phyloP scores from a whole-genome alignment of 2,329 filamentous ascomycete genomes.

The Pseudonectria buxi region DNA sequence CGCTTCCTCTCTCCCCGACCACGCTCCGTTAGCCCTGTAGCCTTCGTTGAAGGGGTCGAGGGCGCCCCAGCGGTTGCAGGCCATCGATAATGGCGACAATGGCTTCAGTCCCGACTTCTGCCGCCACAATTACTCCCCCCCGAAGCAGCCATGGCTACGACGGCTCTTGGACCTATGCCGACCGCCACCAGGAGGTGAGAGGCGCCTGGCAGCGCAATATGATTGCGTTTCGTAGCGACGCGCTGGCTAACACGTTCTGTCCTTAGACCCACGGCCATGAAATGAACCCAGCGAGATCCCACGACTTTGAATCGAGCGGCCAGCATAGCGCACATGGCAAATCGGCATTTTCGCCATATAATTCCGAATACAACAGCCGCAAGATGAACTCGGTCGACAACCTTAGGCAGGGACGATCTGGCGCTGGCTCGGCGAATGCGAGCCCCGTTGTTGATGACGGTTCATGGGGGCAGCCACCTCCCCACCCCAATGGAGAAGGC shows the following conservation, averaged over 20 bases:
- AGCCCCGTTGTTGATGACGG: slow-evolving; percentile 16
- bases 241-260: slow-evolving; percentile 9
- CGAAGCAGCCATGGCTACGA: slow-evolving; percentile 43
- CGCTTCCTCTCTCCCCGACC: not conserved
- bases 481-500: slow-evolving; percentile 19
- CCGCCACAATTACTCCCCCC: slow-evolving; percentile 41
- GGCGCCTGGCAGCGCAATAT: not conserved
- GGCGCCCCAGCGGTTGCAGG: slow-evolving; percentile 16
- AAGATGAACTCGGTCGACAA: slow-evolving; percentile 33
- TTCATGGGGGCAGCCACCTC: slow-evolving; percentile 8
- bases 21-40: slow-evolving; percentile 1
- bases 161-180: slow-evolving; percentile 36
- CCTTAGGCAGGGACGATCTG: slow-evolving; percentile 19
- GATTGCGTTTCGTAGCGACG: not conserved
- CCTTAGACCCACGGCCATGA: slow-evolving; percentile 16
- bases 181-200: slow-evolving; percentile 33
- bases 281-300: slow-evolving; percentile 7
- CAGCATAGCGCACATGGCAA: slow-evolving; percentile 17
- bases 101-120: slow-evolving; percentile 41
- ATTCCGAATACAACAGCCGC: slow-evolving; percentile 22
- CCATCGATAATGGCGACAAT: slow-evolving; percentile 43
- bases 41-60: slow-evolving; percentile 20
- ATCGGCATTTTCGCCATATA: slow-evolving; percentile 14
- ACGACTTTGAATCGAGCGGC: slow-evolving; percentile 13
- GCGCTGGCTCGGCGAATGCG: slow-evolving; percentile 17